These are phyloP conservation scores for Globisporangium mamillatum DNA, from an alignment of 352 stramenopile species.

Conservation along the genomic window DNA sequence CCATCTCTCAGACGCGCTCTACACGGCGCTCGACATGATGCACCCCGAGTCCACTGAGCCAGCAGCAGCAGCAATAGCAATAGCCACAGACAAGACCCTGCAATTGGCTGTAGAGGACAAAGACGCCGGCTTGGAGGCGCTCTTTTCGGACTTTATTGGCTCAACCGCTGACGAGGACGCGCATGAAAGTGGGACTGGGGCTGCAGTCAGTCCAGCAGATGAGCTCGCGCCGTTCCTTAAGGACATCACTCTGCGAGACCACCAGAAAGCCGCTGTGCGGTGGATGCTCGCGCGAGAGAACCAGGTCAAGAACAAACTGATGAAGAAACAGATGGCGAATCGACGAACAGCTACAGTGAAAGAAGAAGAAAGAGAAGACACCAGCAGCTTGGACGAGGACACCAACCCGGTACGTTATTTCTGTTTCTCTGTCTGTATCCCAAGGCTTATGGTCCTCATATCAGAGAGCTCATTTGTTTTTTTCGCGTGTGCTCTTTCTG, in stretches of 20 bases:
- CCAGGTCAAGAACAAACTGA: slow-evolving; percentile 22
- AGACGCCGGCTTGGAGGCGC: slow-evolving; percentile 47
- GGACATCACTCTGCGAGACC: slow-evolving; percentile 63
- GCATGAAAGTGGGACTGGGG: not conserved
- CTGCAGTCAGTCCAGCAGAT: slow-evolving; percentile 26
- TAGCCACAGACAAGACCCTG: not conserved
- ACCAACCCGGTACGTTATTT: slow-evolving; percentile 44
- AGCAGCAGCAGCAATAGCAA: not conserved
- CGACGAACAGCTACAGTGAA: not conserved
- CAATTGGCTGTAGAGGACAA: slow-evolving; percentile 19
- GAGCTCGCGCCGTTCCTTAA: slow-evolving; percentile 51
- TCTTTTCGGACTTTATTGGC: slow-evolving; percentile 67
- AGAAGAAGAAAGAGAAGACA: not conserved
- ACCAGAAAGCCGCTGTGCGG: slow-evolving; percentile 78
- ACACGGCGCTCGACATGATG: slow-evolving; percentile 52
- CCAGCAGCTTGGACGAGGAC: slow-evolving; percentile 25
- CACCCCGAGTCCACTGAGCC: slow-evolving; percentile 9
- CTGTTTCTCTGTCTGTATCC: not conserved
- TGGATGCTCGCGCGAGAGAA: slow-evolving; percentile 89
- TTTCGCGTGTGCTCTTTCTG: not conserved
- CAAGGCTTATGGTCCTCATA: not conserved
- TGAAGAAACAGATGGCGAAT: slow-evolving; percentile 1
- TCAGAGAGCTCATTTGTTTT: not conserved
- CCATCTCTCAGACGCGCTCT: slow-evolving; percentile 61
- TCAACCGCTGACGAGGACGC: slow-evolving; percentile 20